These are phyloP conservation scores for Discostella stelligera DNA, from an alignment of 352 stramenopile genomes.

Conservation along the genomic window DNA sequence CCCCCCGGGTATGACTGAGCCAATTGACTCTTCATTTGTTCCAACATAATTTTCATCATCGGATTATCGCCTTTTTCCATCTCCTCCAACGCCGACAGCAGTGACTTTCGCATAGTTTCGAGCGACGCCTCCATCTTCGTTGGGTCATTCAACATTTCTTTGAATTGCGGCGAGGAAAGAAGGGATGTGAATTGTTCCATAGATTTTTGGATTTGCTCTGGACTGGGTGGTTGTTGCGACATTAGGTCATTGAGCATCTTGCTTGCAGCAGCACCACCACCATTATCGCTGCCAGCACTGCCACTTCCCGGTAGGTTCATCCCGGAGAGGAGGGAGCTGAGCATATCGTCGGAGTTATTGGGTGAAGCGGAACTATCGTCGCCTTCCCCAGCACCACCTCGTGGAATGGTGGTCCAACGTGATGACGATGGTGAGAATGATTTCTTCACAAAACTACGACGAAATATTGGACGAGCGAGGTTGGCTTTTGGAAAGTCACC, in stretches of 20 bases:
- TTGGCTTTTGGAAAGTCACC: too few relatives aligned
- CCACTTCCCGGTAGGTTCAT: constrained; percentile 12
- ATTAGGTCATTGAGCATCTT: constrained; percentile 4
- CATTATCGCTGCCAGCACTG: background rate
- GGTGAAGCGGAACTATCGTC: too few relatives aligned
- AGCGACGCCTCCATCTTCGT: constrained; percentile 19
- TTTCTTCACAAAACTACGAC: too few relatives aligned
- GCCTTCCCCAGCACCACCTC: too few relatives aligned
- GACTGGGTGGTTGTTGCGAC: constrained; percentile 6
- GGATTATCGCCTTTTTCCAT: constrained; percentile 35
- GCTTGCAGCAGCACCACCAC: too few relatives aligned
- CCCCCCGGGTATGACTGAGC: constrained; percentile 16
- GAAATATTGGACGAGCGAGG: too few relatives aligned
- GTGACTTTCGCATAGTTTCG: constrained; percentile 15
- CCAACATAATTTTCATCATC: constrained; percentile 34
- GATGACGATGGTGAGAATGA: too few relatives aligned
- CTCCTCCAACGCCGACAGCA: constrained; percentile 20
- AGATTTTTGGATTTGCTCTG: constrained; percentile 26
- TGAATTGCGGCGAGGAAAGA: constrained; percentile 24
- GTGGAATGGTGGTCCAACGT: too few relatives aligned
- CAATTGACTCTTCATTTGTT: constrained; percentile 31
- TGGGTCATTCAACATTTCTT: constrained; percentile 34
- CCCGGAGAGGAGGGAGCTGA: constrained; percentile 22
- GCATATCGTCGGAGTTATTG: constrained; percentile 4
- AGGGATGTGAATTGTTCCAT: constrained; percentile 25